phyloP scores from a whole-genome alignment of 306 rosid genomes.

The Vicia faba region DNA sequence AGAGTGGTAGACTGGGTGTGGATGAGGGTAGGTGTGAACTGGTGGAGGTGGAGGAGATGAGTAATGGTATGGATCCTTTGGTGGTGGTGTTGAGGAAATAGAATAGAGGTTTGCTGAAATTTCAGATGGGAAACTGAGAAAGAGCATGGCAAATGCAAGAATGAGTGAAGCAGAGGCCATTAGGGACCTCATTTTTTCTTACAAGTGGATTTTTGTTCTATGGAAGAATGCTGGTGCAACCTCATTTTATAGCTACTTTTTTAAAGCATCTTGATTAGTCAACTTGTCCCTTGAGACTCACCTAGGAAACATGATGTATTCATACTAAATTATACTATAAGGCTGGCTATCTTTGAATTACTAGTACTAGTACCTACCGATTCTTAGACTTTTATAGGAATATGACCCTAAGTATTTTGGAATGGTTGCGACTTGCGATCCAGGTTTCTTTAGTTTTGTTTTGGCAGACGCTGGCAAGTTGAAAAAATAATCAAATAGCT shows the following conservation, averaged over 20 bases:
- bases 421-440: slow-evolving; percentile 32
- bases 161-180: slow-evolving; percentile 42
- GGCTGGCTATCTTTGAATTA: slow-evolving; percentile 6
- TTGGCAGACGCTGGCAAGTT: slow-evolving; percentile 7
- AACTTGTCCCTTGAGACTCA: slow-evolving; percentile 10
- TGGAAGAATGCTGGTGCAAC: background rate
- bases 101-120: slow-evolving; percentile 46
- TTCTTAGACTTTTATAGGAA: slow-evolving; percentile 22
- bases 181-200: slow-evolving; percentile 52
- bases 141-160: slow-evolving; percentile 44
- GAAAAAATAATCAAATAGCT: slow-evolving; percentile 3
- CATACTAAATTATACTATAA: background rate
- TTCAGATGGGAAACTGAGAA: slow-evolving; percentile 31
- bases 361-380: background rate
- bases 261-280: slow-evolving; percentile 4
- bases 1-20: background rate
- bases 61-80: background rate
- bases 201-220: slow-evolving; percentile 32
- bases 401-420: slow-evolving; percentile 19
- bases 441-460: background rate
- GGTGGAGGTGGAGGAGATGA: slow-evolving; percentile 27
- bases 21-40: slow-evolving; percentile 3
- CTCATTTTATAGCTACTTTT: slow-evolving; percentile 38
- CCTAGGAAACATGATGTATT: slow-evolving; percentile 27
- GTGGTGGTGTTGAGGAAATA: slow-evolving; percentile 47